A percentile compares a stretch with the other conserved stretches of the same genome.
Conservation (phyloP, 176 grass and related monocot species). For the Triticum timopheevii region DNA sequence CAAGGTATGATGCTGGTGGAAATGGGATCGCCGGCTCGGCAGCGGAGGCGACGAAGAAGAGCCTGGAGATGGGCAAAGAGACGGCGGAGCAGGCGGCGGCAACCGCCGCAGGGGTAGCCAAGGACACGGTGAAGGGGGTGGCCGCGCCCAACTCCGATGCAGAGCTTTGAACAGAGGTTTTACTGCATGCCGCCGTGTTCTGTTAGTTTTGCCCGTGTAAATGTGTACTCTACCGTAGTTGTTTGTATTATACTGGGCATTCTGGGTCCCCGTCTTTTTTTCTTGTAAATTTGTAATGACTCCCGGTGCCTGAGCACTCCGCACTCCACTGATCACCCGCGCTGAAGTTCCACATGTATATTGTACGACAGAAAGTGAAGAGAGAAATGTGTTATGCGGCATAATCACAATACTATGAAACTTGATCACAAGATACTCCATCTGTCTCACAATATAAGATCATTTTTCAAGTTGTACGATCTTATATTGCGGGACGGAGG, state of each 20-base stretch:
- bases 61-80: constrained; percentile 56
- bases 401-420: no score
- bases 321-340: no score
- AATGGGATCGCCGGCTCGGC: constrained; percentile 5
- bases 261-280: no score
- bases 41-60: constrained; percentile 48
- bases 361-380: no score
- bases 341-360: no score
- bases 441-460: no score
- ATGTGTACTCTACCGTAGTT: not conserved
- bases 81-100: constrained; percentile 48
- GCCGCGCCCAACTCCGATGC: not conserved
- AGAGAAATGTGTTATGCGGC: no score
- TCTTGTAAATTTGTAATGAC: no score
- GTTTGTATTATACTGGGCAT: not conserved
- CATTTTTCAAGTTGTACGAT: no score
- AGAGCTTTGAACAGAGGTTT: constrained; percentile 8
- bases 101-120: constrained; percentile 38
- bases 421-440: no score
- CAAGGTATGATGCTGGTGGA: constrained; percentile 4
- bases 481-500: no score
- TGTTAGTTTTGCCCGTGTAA: not conserved
- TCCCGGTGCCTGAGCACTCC: no score
- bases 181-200: not conserved
- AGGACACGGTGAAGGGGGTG: constrained; percentile 44